A percentile compares a stretch with the other conserved stretches of the same genome.
Conservation (phyloP, 192 early-diverging fungal species). For the Mortierella antarctica region DNA sequence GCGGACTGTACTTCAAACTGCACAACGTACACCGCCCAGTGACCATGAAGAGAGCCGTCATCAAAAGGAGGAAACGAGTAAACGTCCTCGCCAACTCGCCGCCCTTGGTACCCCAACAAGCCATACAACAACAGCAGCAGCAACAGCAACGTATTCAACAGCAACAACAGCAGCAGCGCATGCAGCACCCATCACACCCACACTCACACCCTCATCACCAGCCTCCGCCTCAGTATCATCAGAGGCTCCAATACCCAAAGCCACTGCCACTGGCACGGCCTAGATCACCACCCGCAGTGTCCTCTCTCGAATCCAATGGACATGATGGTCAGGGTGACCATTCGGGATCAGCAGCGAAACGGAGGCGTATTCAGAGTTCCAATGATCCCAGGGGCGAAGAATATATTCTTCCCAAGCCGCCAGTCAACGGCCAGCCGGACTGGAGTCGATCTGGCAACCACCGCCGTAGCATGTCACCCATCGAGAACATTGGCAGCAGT, state of each 20-base stretch:
- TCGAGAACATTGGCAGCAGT: conserved; percentile 20
- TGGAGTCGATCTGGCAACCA: conserved; percentile 12
- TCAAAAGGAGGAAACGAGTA: conserved; percentile 79
- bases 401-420: conserved; percentile 18
- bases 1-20: conserved; percentile 90
- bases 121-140: conserved; percentile 10
- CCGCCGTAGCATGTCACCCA: conserved; percentile 45
- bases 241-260: conserved; percentile 34
- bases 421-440: conserved; percentile 27
- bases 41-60: conserved; percentile 79
- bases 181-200: conserved; percentile 4
- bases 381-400: conserved; percentile 13
- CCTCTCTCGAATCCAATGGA: conserved; percentile 4
- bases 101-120: conserved; percentile 8
- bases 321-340: conserved; percentile 28
- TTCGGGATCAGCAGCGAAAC: conserved; percentile 13
- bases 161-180: conserved; percentile 22
- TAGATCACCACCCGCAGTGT: conserved; percentile 22
- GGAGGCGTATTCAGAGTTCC: conserved; percentile 18
- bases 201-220: conserved; percentile 26
- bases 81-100: conserved; percentile 47
- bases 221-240: conserved; percentile 22
- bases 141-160: conserved; percentile 19
- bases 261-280: conserved; percentile 25
- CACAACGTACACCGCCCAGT: conserved; percentile 87